Evolutionary conservation across 305 asterid species (phyloP).

Genomic region (Fraxinus dipetala): DNA sequence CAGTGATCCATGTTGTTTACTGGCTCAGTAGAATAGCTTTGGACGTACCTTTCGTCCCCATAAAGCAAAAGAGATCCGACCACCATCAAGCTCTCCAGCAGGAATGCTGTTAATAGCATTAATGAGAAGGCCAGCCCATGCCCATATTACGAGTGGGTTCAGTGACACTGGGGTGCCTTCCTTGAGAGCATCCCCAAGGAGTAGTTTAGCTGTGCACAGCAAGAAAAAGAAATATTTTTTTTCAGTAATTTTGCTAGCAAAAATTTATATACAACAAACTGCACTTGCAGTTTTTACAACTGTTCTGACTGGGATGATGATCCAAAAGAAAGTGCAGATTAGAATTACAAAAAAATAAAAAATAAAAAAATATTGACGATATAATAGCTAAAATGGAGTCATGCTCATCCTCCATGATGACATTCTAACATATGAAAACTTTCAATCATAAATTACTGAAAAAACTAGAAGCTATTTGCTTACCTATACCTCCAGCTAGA

Average conservation of each 20-base stretch:
- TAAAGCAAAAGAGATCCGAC: slow-evolving; percentile 79
- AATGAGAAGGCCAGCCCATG: slow-evolving; percentile 93
- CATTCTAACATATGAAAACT: neutral
- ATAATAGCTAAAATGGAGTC: neutral
- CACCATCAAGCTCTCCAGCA: slow-evolving; percentile 97
- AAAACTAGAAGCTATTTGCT: slow-evolving; percentile 13
- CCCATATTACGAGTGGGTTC: slow-evolving; percentile 87
- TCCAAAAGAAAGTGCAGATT: neutral
- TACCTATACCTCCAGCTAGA: slow-evolving; percentile 92
- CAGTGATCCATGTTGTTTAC: neutral
- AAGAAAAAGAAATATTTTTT: slow-evolving; percentile 12
- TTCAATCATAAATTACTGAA: neutral
- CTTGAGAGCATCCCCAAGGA: slow-evolving; percentile 83
- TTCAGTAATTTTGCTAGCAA: slow-evolving; percentile 6
- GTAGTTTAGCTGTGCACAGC: slow-evolving; percentile 69
- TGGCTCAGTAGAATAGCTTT: neutral
- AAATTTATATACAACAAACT: neutral
- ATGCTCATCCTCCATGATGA: slow-evolving; percentile 7
- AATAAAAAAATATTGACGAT: neutral
- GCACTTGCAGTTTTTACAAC: neutral
- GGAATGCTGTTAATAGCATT: slow-evolving; percentile 96
- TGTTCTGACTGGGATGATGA: neutral
- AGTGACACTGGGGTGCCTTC: slow-evolving; percentile 77
- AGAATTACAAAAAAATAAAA: neutral
- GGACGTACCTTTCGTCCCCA: slow-evolving; percentile 92